Base-by-base conservation (phyloP, 2,329 filamentous ascomycete genomes). In the Claviceps purpurea region DNA sequence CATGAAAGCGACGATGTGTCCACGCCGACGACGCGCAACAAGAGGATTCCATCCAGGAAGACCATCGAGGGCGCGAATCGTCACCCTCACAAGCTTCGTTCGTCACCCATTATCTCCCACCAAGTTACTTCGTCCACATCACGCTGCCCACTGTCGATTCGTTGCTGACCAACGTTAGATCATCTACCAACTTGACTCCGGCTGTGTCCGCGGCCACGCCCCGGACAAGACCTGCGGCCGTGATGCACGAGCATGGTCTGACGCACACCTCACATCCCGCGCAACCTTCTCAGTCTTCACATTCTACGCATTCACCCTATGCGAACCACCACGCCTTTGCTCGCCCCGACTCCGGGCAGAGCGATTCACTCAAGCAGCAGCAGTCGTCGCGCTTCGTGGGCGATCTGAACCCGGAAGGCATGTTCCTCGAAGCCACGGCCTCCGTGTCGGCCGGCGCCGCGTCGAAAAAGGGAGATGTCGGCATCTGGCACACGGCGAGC, bases 331-430 rank as follows among this genome's bases (percentile, higher is more conserved):
- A 4, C 40, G 11, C 18, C 30, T 34, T 43, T 4, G 20, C 20
- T 30, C 41, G 26, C 14, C 43, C 4, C 4, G 42, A 44, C 18
- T 45, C 49, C 8, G 40, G 24, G 26, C 49, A 50, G 8, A 42
- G n/a, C 18, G 43, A 50, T 44, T 13, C 38, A 3, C 50, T 43
- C 48, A 45, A 48, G 30, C 53, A 34, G 30, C 53, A 52, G 10
- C 61, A 62, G 41, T 65, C 67, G 0, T 68, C 67, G 1, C 73
- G 78, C 6, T 81, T 80, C 51, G 73, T 81, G 40, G 77, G 78
- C 18, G 78, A 81, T 58, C 59, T 80, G 30, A 82, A 79, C 56
- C 79, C 78, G 2, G 78, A 81, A 60, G 74, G 74, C 53, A 75
- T 81, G 61, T 78, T 82, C 52, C 69, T 78, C 57, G 75, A 79